These are phyloP conservation scores for Aeminium ludgeri DNA, from an alignment of 495 filamentous ascomycete species.

Conservation along the genomic window DNA sequence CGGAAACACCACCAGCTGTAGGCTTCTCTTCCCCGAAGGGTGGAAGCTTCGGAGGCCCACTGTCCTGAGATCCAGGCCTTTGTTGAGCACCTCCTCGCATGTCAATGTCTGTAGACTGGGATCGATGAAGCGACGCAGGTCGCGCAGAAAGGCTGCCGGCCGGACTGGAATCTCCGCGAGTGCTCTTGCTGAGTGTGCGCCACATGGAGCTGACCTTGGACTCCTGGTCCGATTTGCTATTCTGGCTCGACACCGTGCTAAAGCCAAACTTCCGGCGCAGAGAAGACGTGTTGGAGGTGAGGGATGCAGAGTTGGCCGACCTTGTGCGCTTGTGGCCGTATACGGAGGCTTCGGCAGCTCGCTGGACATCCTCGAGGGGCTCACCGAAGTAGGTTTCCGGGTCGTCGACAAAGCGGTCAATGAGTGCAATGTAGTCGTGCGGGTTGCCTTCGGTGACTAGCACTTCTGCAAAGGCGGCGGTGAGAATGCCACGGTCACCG, in stretches of 20 bases:
- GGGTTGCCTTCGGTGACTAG: conserved; percentile 61
- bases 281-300: conserved; percentile 63
- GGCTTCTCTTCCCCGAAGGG: conserved; percentile 24
- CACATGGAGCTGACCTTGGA: conserved; percentile 60
- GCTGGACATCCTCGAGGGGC: conserved; percentile 21
- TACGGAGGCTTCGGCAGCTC: conserved; percentile 25
- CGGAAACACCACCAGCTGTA: no score
- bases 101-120: conserved; percentile 68
- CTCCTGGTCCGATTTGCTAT: conserved; percentile 55
- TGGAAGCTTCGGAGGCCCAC: conserved; percentile 34
- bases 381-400: conserved; percentile 76
- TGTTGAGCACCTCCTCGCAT: conserved; percentile 27
- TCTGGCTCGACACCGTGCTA: conserved; percentile 54
- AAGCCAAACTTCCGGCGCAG: conserved; percentile 70
- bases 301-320: conserved; percentile 37
- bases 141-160: conserved; percentile 44
- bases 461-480: conserved; percentile 77
- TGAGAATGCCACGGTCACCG: conserved; percentile 78
- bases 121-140: conserved; percentile 50
- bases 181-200: conserved; percentile 78
- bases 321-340: conserved; percentile 33
- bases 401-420: conserved; percentile 87
- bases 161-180: conserved; percentile 32
- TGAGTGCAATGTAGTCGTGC: conserved; percentile 69
- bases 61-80: conserved; percentile 30